A percentile compares a stretch with the other conserved stretches of the same genome.
Conservation (phyloP, 1,284 basidiomycete genomes). For the Ceratobasidium sp. region DNA sequence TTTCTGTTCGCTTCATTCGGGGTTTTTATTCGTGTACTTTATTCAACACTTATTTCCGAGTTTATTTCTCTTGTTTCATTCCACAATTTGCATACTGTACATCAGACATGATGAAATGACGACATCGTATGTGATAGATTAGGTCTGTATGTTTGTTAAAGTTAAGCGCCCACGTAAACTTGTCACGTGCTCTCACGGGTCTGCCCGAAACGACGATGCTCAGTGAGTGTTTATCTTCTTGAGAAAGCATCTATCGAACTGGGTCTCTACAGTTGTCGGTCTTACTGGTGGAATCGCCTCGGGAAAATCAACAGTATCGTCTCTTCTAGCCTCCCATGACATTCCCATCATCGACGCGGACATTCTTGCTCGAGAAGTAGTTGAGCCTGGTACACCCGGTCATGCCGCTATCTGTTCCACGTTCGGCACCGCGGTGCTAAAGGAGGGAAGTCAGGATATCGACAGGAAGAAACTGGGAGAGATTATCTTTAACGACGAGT, state of each 20-base stretch:
- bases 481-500: slow-evolving; percentile 86
- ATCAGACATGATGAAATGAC: slow-evolving; percentile 1
- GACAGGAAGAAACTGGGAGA: slow-evolving; percentile 88
- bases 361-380: slow-evolving; percentile 87
- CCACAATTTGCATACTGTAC: not conserved
- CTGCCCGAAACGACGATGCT: slow-evolving; percentile 29
- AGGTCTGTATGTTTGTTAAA: not conserved
- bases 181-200: slow-evolving; percentile 13
- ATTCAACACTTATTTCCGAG: not conserved
- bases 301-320: slow-evolving; percentile 94
- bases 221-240: slow-evolving; percentile 30
- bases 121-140: not conserved
- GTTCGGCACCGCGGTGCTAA: slow-evolving; percentile 81
- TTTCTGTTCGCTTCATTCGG: not conserved
- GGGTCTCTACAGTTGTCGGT: slow-evolving; percentile 80
- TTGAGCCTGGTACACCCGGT: slow-evolving; percentile 85
- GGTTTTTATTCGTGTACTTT: slow-evolving; percentile 19
- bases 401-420: slow-evolving; percentile 75
- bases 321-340: slow-evolving; percentile 72
- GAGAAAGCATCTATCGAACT: not conserved
- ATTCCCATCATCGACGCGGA: slow-evolving; percentile 95
- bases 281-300: slow-evolving; percentile 97
- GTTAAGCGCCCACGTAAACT: not conserved
- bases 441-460: slow-evolving; percentile 73
- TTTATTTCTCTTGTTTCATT: not conserved